A percentile compares a stretch with the other conserved stretches of the same genome.
Conservation (phyloP, 306 rosid genomes). For the Echinosophora koreensis region DNA sequence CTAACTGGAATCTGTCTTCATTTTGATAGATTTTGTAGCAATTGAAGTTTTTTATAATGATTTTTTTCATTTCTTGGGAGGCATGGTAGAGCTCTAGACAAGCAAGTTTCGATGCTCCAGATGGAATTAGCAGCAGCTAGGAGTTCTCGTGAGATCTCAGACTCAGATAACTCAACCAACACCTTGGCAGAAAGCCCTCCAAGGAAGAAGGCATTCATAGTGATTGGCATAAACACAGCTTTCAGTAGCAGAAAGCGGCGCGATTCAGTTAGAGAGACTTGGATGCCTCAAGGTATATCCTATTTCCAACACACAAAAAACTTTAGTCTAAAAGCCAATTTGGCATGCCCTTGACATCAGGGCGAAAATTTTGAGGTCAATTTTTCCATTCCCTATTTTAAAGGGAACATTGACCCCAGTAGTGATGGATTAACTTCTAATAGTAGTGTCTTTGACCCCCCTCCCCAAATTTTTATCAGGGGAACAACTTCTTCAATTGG, state of each 20-base stretch:
- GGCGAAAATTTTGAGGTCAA: constrained; percentile 1
- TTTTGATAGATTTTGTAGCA: constrained; percentile 42
- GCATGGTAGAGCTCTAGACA: constrained; percentile 77
- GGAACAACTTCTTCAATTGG: constrained; percentile 87
- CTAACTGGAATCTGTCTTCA: constrained; percentile 36
- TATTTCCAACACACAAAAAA: background rate
- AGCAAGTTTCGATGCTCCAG: constrained; percentile 84
- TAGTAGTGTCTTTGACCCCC: constrained; percentile 1
- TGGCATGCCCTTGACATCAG: background rate
- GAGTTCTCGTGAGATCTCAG: constrained; percentile 61
- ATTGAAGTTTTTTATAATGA: constrained; percentile 16
- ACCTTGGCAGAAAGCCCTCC: constrained; percentile 45
- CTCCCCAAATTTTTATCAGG: constrained; percentile 54
- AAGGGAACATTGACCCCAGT: background rate
- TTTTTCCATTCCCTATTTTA: constrained; percentile 23
- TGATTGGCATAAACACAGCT: constrained; percentile 97
- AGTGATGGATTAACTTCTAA: constrained; percentile 45
- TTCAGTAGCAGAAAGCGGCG: constrained; percentile 97
- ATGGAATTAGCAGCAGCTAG: constrained; percentile 86
- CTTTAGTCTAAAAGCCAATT: constrained; percentile 4
- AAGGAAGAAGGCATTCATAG: constrained; percentile 80
- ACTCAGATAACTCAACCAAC: constrained; percentile 53
- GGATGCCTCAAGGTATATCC: constrained; percentile 96
- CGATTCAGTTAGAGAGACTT: constrained; percentile 96
- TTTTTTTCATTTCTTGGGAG: constrained; percentile 51